Conservation (phyloP, 768 basidiomycete species). For the Tricholoma sp. region DNA sequence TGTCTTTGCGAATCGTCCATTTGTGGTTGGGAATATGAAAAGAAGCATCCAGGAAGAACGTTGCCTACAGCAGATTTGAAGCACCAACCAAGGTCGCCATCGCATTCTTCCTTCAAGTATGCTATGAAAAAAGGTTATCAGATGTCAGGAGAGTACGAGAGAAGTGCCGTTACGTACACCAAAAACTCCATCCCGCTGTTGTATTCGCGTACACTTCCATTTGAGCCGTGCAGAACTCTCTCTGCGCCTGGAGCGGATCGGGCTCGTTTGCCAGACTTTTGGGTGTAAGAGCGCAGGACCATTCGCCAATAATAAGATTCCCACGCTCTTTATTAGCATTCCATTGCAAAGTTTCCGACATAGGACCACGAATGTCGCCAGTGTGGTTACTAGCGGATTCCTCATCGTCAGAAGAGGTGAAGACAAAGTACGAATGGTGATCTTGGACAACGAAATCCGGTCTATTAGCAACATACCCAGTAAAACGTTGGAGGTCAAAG, state of each 20-base stretch:
- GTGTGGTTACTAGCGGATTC: conserved; percentile 56
- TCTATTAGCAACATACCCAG: conserved; percentile 41
- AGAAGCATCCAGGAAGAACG: conserved; percentile 54
- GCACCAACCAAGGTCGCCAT: conserved; percentile 62
- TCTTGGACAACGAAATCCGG: conserved; percentile 67
- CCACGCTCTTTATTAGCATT: conserved; percentile 22
- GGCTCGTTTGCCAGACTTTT: conserved; percentile 45
- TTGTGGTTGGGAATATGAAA: conserved; percentile 32
- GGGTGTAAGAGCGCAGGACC: conserved; percentile 74
- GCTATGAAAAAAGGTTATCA: conserved; percentile 26
- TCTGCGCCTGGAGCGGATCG: conserved; percentile 39
- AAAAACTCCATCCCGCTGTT: conserved; percentile 65
- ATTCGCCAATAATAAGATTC: conserved; percentile 76
- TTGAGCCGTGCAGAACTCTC: conserved; percentile 53
- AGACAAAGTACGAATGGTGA: conserved; percentile 72
- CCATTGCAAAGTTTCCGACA: conserved; percentile 27
- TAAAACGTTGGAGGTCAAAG: conserved; percentile 53
- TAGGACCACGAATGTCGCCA: conserved; percentile 34
- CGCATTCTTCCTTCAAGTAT: conserved; percentile 58
- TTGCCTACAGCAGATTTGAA: conserved; percentile 57
- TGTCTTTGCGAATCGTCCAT: conserved; percentile 5
- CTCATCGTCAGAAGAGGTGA: conserved; percentile 45
- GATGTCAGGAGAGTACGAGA: not conserved
- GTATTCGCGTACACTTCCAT: conserved; percentile 50
- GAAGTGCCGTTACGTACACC: conserved; percentile 42